phyloP scores from a whole-genome alignment of 2,329 filamentous ascomycete genomes.

The Plenodomus biglobosus region DNA sequence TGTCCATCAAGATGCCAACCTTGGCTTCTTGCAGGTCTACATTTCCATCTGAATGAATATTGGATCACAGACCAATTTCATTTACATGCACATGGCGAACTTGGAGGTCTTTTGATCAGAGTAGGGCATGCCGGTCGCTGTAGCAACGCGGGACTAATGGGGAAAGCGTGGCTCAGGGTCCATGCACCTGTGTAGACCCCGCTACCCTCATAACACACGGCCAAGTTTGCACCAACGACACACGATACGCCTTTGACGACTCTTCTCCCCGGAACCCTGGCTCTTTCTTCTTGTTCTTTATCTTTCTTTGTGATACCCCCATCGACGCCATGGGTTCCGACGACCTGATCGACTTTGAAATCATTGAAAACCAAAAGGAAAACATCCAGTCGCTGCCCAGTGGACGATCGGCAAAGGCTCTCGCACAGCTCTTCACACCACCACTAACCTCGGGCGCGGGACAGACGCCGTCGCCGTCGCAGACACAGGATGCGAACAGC shows the following conservation, averaged over 20 bases:
- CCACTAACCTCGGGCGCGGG: conserved; percentile 51
- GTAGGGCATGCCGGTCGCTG: conserved; percentile 8
- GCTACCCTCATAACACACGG: conserved; percentile 9
- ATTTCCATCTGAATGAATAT: too few relatives aligned
- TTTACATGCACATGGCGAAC: too few relatives aligned
- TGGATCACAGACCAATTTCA: too few relatives aligned
- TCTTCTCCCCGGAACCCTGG: neutral
- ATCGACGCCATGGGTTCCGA: conserved; percentile 47
- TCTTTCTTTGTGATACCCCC: conserved; percentile 29
- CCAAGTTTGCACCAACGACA: conserved; percentile 14
- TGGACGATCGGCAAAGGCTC: conserved; percentile 83
- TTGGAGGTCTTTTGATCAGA: too few relatives aligned
- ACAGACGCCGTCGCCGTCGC: conserved; percentile 58
- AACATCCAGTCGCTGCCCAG: conserved; percentile 94
- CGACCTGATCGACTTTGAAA: conserved; percentile 69
- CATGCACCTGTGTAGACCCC: conserved; percentile 20
- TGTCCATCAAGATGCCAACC: too few relatives aligned
- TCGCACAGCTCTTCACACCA: conserved; percentile 78
- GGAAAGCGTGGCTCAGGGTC: conserved; percentile 20
- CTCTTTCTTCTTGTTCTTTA: neutral
- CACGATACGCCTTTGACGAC: conserved; percentile 12
- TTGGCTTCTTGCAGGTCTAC: too few relatives aligned
- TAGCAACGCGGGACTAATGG: conserved; percentile 19
- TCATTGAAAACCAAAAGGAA: conserved; percentile 96
- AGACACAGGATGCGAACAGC: conserved; percentile 77